Base-by-base conservation (phyloP, 208 protist genomes). In the Leishmania lainsoni region DNA sequence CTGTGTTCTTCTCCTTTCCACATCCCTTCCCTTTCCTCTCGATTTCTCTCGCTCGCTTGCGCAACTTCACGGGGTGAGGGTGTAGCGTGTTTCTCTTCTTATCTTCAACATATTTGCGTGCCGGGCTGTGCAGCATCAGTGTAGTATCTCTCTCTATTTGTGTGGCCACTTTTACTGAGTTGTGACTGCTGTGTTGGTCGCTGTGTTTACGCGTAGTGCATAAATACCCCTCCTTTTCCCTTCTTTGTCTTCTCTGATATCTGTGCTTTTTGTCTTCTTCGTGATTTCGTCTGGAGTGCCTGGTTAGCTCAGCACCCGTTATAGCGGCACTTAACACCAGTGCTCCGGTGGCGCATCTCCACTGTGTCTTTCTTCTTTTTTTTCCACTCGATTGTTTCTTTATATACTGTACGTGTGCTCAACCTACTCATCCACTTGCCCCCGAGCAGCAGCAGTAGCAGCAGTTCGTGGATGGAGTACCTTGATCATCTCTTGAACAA, bases 401-500 rank as follows among this genome's bases (percentile, higher is more conserved):
- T 26, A n/a, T 32, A 56, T 52, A 61, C 29, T 76, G 72, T 45
- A 52, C 17, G 45, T 52, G 20, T 29, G 32, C 42, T 32, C 42
- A 12, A 52, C 69, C 26, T 35, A 17, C 69, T 73, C 45, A 51
- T 45, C 69, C 26, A 12, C 69, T 45, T 51, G 20, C 69, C 69
- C 69, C 45, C 22, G 56, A 76, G 26, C 72, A 75, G 71, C 65
- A 29, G 68, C 32, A 69, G 63, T 32, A 8, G 65, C 65, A 70
- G 65, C 52, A n/a, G 72, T 48, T 9, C 5, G 52, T 48, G 29
- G 49, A 90, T 90, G 84, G 79, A 87, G 80, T 51, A 66, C 9
- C 70, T 91, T 42, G 70, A 79, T 45, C 45, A 52, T 51, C 73
- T 91, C 59, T 80, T 91, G 51, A 54, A 79, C 63, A 79, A 39